Base-by-base conservation (phyloP, 805 yeast species). In the Wickerhamomyces xylosicus region DNA sequence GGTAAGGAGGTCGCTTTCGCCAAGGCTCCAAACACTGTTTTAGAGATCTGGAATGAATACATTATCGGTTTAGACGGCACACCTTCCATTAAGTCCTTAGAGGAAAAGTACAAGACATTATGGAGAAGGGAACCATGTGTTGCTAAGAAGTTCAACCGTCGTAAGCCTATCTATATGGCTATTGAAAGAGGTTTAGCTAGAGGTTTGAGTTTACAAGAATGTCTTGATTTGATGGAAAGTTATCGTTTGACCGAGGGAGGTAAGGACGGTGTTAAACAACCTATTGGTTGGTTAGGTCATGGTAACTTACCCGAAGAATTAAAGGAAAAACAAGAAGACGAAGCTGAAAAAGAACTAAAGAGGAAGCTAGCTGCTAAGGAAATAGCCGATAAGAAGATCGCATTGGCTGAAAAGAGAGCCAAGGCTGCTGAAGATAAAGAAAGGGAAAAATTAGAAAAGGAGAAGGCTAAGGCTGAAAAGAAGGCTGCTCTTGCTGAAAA, bases 71-170 rank as follows among this genome's bases (percentile, higher is more conserved):
- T 69, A 5, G 62, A 68, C 38, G 72, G 66, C 3, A 74, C 72
- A 46, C 77, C 77, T 0, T 70, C 79, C 3, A 62, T 74, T 31
- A 66, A 64, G 42, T 57, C 66, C 11, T 54, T 74, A 53, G 79
- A 74, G 47, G 41, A 50, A 6, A 63, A 68, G 43, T 74, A 65
- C 45, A 69, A 68, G 37, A 66, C 77, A 2, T 67, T 69, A 28
- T 74, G 81, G 81, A 63, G 80, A 51, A 59, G 71, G 37, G 77
- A 64, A 36, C 63, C 71, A 9, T 76, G 78, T 0, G 71, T 71
- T 22, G 67, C 69, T 39, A 67, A 75, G 44, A 67, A 76, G 34
- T 74, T 69, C 48, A 62, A 71, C 35, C 53, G 81, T 44, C 58
- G 80, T 31, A 72, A 70, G 48, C 69, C 69, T 27, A 63, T 74